A percentile compares a stretch with the other conserved stretches of the same genome.
These are phyloP conservation scores for Neurospora sp. DNA, from an alignment of 495 filamentous ascomycete genomes.

Conservation along the genomic window DNA sequence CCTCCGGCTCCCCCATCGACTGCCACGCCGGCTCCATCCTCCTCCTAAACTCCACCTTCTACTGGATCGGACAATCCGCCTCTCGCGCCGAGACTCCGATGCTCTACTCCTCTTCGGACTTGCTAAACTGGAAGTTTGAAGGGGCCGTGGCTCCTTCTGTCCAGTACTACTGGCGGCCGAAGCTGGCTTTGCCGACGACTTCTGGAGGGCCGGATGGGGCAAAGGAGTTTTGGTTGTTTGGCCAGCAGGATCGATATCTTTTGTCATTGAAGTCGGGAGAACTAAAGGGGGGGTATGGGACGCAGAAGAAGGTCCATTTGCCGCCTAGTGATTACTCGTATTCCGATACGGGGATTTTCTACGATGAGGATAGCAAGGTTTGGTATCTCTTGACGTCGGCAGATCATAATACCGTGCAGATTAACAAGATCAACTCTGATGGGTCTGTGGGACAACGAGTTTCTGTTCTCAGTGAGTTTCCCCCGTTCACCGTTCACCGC, in stretches of 20 bases:
- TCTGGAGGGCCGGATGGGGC: too few species aligned
- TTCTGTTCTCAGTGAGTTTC: too few species aligned
- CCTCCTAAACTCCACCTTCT: slow-evolving; percentile 24
- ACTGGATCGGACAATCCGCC: slow-evolving; percentile 35
- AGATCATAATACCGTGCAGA: slow-evolving; percentile 38
- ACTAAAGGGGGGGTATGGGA: slow-evolving; percentile 13
- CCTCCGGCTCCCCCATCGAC: slow-evolving; percentile 22
- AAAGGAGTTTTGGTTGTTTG: slow-evolving; percentile 27
- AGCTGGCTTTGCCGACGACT: slow-evolving; percentile 18
- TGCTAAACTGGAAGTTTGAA: slow-evolving; percentile 36
- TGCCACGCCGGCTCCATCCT: slow-evolving; percentile 32
- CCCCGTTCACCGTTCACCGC: too few species aligned
- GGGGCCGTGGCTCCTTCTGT: slow-evolving; percentile 23
- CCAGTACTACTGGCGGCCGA: slow-evolving; percentile 31
- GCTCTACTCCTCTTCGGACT: slow-evolving; percentile 36
- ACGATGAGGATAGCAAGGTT: slow-evolving; percentile 27
- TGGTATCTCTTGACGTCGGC: slow-evolving; percentile 37
- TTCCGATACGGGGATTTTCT: slow-evolving; percentile 38
- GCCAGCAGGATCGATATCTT: slow-evolving; percentile 34
- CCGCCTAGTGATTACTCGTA: slow-evolving; percentile 35
- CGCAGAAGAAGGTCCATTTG: slow-evolving; percentile 28
- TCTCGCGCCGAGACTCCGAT: slow-evolving; percentile 27
- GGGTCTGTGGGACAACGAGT: too few species aligned
- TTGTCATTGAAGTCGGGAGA: too few species aligned
- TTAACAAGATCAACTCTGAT: slow-evolving; percentile 15